Percentiles rank a stretch among this genome's conserved stretches.
Conservation (phyloP, 2,329 filamentous ascomycete genomes). For the Botrytis byssoidea region DNA sequence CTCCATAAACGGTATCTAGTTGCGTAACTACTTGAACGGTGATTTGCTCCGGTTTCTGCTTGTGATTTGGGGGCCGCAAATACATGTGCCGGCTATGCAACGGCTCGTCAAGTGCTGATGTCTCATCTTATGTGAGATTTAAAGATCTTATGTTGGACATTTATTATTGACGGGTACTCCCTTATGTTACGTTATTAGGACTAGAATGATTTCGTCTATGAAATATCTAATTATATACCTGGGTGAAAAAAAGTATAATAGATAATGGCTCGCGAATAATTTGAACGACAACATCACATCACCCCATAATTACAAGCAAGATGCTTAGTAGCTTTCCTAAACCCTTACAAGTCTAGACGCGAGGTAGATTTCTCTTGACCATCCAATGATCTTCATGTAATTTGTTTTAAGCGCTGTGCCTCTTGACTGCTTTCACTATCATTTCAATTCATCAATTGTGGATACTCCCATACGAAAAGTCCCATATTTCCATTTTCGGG, state of each 20-base stretch:
- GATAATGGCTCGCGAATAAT: background rate
- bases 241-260: background rate
- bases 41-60: background rate
- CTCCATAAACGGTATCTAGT: background rate
- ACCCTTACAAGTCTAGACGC: background rate
- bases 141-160: background rate
- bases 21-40: constrained; percentile 1
- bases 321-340: background rate
- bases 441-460: constrained; percentile 1
- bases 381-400: background rate
- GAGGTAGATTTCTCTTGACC: background rate
- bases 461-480: background rate
- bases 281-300: background rate
- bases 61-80: background rate
- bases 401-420: constrained; percentile 1
- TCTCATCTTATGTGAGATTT: background rate
- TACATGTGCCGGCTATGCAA: background rate
- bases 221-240: background rate
- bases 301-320: background rate
- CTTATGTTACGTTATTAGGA: background rate
- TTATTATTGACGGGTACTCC: background rate
- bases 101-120: background rate
- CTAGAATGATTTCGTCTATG: background rate
- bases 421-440: background rate
- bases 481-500: background rate